Base-by-base conservation (phyloP, 129 eudicot genomes). In the Arctium minus region DNA sequence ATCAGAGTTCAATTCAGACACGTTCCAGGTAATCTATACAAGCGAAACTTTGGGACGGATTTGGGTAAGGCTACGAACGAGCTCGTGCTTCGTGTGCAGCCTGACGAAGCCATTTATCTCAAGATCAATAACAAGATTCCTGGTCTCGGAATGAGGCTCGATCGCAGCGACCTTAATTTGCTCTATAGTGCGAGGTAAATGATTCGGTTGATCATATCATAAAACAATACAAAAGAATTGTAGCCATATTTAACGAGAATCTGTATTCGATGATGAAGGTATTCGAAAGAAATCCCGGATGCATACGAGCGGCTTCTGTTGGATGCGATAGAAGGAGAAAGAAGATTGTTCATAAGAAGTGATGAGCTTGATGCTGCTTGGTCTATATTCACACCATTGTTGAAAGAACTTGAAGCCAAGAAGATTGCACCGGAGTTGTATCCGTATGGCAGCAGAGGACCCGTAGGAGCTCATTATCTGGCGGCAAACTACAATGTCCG, bases 351-450 rank as follows among this genome's bases (percentile, higher is more conserved):
- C 81, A 94, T 94, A 38, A 86, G 98, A 85, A 94, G 98, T 17
- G 98, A 94, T 79, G 98, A 94, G 83, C 97, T 94, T 17, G 96
- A 94, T 88, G 98, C 97, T 77, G 98, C 98, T 36, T 94, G 98
- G 98, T 77, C 90, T 74, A 82, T 94, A 15, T 94, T 94, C 71
- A 88, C 98, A 11, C 98, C 98, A 29, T 32, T 94, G 69, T 80
- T 94, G 69, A 91, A 91, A 84, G 96, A 94, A 79, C 85, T 94
- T 15, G 98, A 94, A 80, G 80, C 85, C 46, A 94, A 85, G 75
- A 94, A 88, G 85, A 89, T 94, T 72, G 88, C 94, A 11, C 98
- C 98, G 17, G 98, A 92, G 87, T 75, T 94, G 62, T 94, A 94
- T 81, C 98, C 97, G 2, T 92, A 94, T 81, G 98, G 98, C 1